A percentile compares a stretch with the other conserved stretches of the same genome.
phyloP scores from a whole-genome alignment of 2,329 filamentous ascomycete species.

The Penicillium sp. region DNA sequence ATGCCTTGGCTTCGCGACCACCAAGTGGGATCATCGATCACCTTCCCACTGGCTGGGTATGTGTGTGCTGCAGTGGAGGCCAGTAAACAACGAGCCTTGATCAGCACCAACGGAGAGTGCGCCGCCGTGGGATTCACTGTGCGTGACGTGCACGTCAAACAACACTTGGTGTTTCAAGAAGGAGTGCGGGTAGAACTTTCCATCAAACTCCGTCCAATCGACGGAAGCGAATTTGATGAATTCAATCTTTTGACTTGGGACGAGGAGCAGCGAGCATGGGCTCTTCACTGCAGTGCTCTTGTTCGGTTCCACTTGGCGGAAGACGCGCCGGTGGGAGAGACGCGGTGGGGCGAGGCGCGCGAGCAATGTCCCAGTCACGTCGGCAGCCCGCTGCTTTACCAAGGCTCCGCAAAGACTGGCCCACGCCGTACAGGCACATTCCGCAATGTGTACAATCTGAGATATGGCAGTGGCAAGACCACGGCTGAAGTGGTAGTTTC shows the following conservation, averaged over 20 bases:
- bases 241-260: not conserved
- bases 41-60: constrained; percentile 28
- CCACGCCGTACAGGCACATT: not conserved
- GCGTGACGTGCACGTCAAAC: not conserved
- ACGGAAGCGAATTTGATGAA: not conserved
- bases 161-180: not conserved
- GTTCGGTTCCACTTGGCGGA: not conserved
- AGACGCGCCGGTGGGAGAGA: constrained; percentile 16
- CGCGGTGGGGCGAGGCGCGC: constrained; percentile 42
- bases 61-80: constrained; percentile 10
- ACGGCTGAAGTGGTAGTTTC: constrained; percentile 33
- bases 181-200: not conserved
- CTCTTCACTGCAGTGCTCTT: not conserved
- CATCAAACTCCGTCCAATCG: not conserved
- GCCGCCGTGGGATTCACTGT: not conserved
- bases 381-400: not conserved
- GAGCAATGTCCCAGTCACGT: constrained; percentile 55
- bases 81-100: not conserved
- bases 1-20: constrained; percentile 29
- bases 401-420: not conserved
- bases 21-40: constrained; percentile 34
- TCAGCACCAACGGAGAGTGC: not conserved
- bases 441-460: not conserved
- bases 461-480: not conserved
- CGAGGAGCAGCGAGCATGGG: not conserved